Evolutionary conservation across 192 early-diverging fungal species (phyloP), one percentile per base, ranked within the genome.

Genomic region (Entrophospora sp.): DNA sequence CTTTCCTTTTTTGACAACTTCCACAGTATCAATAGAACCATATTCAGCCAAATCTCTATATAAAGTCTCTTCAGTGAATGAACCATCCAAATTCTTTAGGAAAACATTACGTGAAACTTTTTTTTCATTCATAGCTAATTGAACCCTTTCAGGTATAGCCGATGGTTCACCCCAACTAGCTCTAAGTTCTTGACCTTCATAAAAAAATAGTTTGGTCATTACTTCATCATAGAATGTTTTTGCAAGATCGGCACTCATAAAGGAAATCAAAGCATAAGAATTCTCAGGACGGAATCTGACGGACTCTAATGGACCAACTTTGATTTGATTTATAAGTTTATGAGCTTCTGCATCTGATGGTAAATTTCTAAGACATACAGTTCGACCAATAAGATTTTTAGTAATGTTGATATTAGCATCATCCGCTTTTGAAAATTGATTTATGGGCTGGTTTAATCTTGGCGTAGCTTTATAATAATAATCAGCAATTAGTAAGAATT

Each of bases 81-180:
- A 71, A 1, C 79, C 80, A 67, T 90, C 88, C 18, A 89, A 61
- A 45, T 79, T 80, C 27, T 88, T 89, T 28, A 94, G 66, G 69
- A 83, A 92, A 10, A 94, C 89, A 69, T 85, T 90, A 20, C 92
- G 84, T 20, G 85, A 79, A 27, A 87, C 89, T 31, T 82, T 79
- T 36, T 79, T 71, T 16, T 46, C 30, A 56, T 27, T 56, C 16
- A 87, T 72, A 6, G 87, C 88, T 13, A 80, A 57, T 4, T 82
- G 75, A 35, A 90, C 66, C 38, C 71, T 70, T 7, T 69, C 55
- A 0, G 79, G 79, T 8, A 82, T 51, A 1, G 79, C 28, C 25
- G 78, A 78, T 13, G 84, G 72, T 48, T 85, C 82, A 27, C 90
- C 92, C 86, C 86, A 94, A 5, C 89, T 87, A 27, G 69, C n/a